Evolutionary conservation across 176 grass and related monocot genomes (phyloP), one percentile per base, ranked within the genome.

Genomic region (Tillandsia leiboldiana): DNA sequence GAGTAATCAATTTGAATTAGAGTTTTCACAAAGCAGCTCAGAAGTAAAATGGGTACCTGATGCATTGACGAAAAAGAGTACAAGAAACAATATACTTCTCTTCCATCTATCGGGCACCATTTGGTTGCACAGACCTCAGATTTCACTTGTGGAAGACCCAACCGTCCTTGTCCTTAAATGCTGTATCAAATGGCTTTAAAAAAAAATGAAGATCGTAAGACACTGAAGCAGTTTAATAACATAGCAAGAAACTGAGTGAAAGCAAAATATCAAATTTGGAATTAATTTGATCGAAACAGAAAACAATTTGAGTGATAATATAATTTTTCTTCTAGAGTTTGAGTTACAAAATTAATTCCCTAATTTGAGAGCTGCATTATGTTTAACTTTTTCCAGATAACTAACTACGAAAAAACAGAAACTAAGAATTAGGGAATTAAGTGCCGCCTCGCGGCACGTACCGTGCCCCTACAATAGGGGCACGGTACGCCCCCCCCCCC

Each of bases 41-140:
- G 17, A 78, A 73, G 17, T 29, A 73, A 64, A 22, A 49, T 67
- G 28, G 73, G 75, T 92, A 92, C 93, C 93, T 83, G 86, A 90
- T 85, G 75, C 81, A 83, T 79, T 64, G 22, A 67, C 51, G 42
- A 87, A 26, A 29, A 84, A 68, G 74, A 96, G 65, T 26, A 79
- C 68, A 67, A 92, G 71, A 27, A 92, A 29, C 14, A 86, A 53
- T 33, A 72, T 28, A 75, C 28, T 50, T 12, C 20, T 74, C 14
- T 75, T 62, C 33, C 64, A 56, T 52, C 77, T 79, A 72, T 70
- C 52, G 48, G 49, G 14, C 50, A 74, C 72, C 89, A 90, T 96
- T 63, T 67, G 73, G 67, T 51, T 57, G 50, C 15, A 52, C 49
- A 57, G 51, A 26, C 26, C 51, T 57, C 62, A 49, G 26, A 58